These are phyloP conservation scores for Lecanicillium sp. DNA, from an alignment of 2,329 filamentous ascomycete species.

Conservation along the genomic window DNA sequence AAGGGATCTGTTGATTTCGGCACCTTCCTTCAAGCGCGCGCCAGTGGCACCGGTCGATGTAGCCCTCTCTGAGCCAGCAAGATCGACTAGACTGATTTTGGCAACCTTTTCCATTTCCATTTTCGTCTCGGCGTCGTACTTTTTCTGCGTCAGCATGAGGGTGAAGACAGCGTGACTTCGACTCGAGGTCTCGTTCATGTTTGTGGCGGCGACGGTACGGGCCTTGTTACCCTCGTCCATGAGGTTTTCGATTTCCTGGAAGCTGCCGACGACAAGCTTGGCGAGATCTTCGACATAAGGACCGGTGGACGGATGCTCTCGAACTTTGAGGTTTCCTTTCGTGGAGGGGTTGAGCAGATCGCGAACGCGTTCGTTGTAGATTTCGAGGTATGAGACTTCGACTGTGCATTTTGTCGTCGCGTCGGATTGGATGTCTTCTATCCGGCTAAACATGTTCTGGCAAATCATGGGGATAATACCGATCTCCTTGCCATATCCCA, in stretches of 20 bases:
- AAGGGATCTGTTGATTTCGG: slow-evolving; percentile 94
- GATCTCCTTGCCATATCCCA: slow-evolving; percentile 94
- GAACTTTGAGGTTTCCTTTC: slow-evolving; percentile 93
- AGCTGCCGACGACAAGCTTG: slow-evolving; percentile 88
- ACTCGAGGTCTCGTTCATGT: slow-evolving; percentile 99
- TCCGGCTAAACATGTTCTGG: slow-evolving; percentile 93
- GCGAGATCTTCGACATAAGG: slow-evolving; percentile 98
- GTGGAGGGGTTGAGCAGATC: slow-evolving; percentile 92
- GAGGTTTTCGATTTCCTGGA: slow-evolving; percentile 90
- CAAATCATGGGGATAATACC: slow-evolving; percentile 97
- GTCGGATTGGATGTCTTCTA: slow-evolving; percentile 63
- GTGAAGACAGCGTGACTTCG: slow-evolving; percentile 98
- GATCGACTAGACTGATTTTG: slow-evolving; percentile 95
- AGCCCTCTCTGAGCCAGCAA: slow-evolving; percentile 94
- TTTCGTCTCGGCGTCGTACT: slow-evolving; percentile 82
- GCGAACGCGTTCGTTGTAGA: slow-evolving; percentile 96
- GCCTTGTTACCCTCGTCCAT: slow-evolving; percentile 99
- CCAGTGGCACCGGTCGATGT: slow-evolving; percentile 96
- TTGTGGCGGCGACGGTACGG: slow-evolving; percentile 92
- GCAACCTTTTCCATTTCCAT: slow-evolving; percentile 98
- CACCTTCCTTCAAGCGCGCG: slow-evolving; percentile 90
- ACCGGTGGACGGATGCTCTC: slow-evolving; percentile 94
- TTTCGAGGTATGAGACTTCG: slow-evolving; percentile 97
- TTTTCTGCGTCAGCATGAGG: slow-evolving; percentile 89
- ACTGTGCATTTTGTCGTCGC: slow-evolving; percentile 81